Conservation (phyloP, 148 eudicot species). For the Cornus florida region DNA sequence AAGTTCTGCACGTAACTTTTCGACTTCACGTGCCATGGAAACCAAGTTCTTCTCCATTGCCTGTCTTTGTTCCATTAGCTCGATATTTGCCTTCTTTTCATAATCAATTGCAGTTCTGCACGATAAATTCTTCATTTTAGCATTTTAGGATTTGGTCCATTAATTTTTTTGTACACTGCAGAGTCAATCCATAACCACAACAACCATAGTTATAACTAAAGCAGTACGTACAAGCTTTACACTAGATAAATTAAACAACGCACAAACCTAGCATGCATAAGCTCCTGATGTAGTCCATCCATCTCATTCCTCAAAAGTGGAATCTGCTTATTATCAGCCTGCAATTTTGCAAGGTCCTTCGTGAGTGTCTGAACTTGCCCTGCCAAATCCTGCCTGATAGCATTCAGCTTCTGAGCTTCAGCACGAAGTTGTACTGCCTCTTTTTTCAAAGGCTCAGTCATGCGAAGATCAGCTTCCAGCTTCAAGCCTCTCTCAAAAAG, state of each 20-base stretch:
- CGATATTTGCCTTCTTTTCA: constrained; percentile 87
- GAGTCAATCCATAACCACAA: neutral
- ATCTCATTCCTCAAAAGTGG: constrained; percentile 66
- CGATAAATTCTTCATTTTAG: neutral
- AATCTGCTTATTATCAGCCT: constrained; percentile 77
- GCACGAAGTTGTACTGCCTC: constrained; percentile 64
- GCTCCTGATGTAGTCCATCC: constrained; percentile 76
- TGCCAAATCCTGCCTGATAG: constrained; percentile 59
- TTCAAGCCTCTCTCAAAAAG: constrained; percentile 79
- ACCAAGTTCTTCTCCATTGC: constrained; percentile 89
- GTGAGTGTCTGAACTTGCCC: constrained; percentile 68
- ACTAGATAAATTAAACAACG: neutral
- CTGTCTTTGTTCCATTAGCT: constrained; percentile 82
- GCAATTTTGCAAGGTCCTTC: constrained; percentile 65
- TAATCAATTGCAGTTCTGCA: constrained; percentile 77
- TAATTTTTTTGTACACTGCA: neutral
- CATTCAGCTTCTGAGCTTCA: constrained; percentile 72
- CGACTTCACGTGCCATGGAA: constrained; percentile 93
- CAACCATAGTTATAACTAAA: neutral
- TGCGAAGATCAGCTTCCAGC: constrained; percentile 86
- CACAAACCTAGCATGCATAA: constrained; percentile 79
- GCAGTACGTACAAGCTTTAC: neutral
- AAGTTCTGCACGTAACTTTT: constrained; percentile 82
- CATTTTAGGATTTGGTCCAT: neutral
- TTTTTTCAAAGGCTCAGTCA: constrained; percentile 66